Conservation (phyloP, 192 early-diverging fungal genomes). For the Chytriomyces sp. region DNA sequence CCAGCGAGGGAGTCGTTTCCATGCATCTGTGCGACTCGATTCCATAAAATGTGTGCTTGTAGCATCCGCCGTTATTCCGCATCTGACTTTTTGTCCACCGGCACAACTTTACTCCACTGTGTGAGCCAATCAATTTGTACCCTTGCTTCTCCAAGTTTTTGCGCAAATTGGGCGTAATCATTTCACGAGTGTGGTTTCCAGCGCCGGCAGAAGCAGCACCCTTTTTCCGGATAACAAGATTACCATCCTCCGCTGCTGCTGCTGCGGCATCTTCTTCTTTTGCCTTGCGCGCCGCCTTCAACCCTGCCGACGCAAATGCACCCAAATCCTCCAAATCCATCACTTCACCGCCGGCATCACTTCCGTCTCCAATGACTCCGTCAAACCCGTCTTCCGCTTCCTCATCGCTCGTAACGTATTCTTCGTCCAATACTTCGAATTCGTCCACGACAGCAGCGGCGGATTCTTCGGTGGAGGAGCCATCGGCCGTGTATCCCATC, state of each 20-base stretch:
- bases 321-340: slow-evolving; percentile 80
- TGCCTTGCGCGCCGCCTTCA: slow-evolving; percentile 57
- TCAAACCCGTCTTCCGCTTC: slow-evolving; percentile 49
- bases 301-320: slow-evolving; percentile 58
- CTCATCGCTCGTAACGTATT: slow-evolving; percentile 35
- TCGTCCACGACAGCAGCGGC: slow-evolving; percentile 9
- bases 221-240: slow-evolving; percentile 43
- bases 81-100: slow-evolving; percentile 80
- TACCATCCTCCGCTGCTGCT: slow-evolving; percentile 52
- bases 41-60: slow-evolving; percentile 79
- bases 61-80: slow-evolving; percentile 73
- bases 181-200: slow-evolving; percentile 59
- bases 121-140: slow-evolving; percentile 73
- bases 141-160: slow-evolving; percentile 75
- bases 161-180: slow-evolving; percentile 73
- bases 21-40: slow-evolving; percentile 77
- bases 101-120: slow-evolving; percentile 77
- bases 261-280: slow-evolving; percentile 60
- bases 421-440: slow-evolving; percentile 33
- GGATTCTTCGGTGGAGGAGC: background rate
- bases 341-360: slow-evolving; percentile 53
- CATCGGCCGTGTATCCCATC: background rate
- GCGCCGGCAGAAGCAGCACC: slow-evolving; percentile 29
- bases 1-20: slow-evolving; percentile 77
- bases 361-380: slow-evolving; percentile 58